phyloP scores from a whole-genome alignment of 23 red algal species.

The Gracilariopsis chorda region DNA sequence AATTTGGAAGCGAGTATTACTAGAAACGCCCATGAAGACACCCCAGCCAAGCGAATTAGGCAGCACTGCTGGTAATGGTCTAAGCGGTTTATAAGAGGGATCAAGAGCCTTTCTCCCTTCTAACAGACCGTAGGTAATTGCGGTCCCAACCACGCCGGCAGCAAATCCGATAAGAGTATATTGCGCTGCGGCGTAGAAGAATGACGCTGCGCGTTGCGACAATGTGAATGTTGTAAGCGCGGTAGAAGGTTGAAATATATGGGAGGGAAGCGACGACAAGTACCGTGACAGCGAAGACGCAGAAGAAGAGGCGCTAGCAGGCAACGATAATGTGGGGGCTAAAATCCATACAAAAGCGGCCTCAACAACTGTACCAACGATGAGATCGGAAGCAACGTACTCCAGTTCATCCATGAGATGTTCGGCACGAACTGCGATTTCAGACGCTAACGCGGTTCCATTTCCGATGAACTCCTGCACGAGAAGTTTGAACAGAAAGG shows the following conservation, averaged over 20 bases:
- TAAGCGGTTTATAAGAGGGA: constrained; percentile 55
- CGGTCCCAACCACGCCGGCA: constrained; percentile 91
- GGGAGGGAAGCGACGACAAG: constrained; percentile 60
- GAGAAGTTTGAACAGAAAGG: constrained; percentile 92
- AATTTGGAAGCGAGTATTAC: constrained; percentile 85
- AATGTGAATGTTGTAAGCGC: constrained; percentile 61
- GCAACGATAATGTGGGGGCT: constrained; percentile 50
- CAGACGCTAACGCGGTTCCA: constrained; percentile 84
- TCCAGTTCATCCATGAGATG: constrained; percentile 95
- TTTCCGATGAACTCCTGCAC: constrained; percentile 97
- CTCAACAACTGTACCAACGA: constrained; percentile 97
- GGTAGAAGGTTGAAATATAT: constrained; percentile 80
- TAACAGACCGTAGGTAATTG: constrained; percentile 87
- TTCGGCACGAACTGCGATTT: constrained; percentile 84
- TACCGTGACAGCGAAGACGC: neutral
- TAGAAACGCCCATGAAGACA: constrained; percentile 82
- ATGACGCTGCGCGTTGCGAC: constrained; percentile 62
- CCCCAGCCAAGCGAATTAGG: constrained; percentile 85
- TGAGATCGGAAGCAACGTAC: constrained; percentile 94
- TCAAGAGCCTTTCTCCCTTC: constrained; percentile 69
- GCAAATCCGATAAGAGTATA: constrained; percentile 90
- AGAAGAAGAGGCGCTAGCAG: neutral
- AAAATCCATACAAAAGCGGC: constrained; percentile 98
- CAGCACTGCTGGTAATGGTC: constrained; percentile 83
- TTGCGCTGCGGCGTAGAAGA: constrained; percentile 79